Evolutionary conservation across 495 filamentous ascomycete genomes (phyloP), one percentile per base, ranked within the genome.

Genomic region (Paragyromitra xinjiangensis): DNA sequence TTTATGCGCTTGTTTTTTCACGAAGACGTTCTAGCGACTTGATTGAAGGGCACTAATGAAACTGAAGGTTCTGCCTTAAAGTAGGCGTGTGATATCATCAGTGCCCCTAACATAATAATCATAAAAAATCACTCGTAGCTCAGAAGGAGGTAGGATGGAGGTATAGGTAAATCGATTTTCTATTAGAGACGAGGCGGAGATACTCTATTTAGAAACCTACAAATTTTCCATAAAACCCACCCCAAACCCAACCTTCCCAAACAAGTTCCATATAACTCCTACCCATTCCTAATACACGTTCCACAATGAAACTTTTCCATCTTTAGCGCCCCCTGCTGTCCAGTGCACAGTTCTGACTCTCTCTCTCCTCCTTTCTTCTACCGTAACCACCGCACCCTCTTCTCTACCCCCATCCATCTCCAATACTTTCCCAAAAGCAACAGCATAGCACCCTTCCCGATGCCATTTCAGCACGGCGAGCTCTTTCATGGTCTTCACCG

Each of bases 401-500:
- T 72, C 63, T 3, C 12, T 50, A 14, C 50, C 37, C 22, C 44
- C 69, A 2, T 75, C 64, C 7, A 64, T 50, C 26, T 81, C 78
- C 2, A 80, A 71, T 16, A 89, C 81, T 14, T 85, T 83, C 1
- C 92, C 91, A 86, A 98, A 97, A 22, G 90, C 91, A 61, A 91
- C 88, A n/a, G 92, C 88, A 85, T 97, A 98, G 78, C 92, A 94
- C 19, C 95, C 95, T 45, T 92, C 92, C 74, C 90, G 89, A 83
- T 98, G 95, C 95, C 96, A 98, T 84, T 96, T 97, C 77, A 98
- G 84, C 72, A 98, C 95, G 4, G 95, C 95, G 2, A 99, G 80
- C 84, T 98, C 95, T 79, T 90, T 92, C 88, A 98, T 88, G 0
- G 90, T 92, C 81, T 91, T 93, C 12, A 88, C 83, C 0, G 91